phyloP scores from a whole-genome alignment of 352 stramenopile species.

The Aphanomyces euteiches region DNA sequence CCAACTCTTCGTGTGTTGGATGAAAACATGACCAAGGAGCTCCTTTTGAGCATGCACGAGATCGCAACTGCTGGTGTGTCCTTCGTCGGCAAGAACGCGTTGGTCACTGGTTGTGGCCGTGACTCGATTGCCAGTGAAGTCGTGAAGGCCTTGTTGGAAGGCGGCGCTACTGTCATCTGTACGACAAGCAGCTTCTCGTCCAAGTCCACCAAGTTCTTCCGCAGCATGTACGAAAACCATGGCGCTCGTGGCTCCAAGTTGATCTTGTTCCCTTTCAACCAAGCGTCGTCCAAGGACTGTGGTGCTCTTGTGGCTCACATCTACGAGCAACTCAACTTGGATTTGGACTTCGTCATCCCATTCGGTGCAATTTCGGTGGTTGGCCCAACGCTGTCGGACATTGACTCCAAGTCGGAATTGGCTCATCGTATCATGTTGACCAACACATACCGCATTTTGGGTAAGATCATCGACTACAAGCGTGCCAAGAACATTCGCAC shows the following conservation, averaged over 20 bases:
- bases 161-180: constrained; percentile 79
- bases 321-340: constrained; percentile 75
- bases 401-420: constrained; percentile 73
- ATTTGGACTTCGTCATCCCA: constrained; percentile 84
- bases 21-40: constrained; percentile 68
- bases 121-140: constrained; percentile 84
- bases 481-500: constrained; percentile 62
- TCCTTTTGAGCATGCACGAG: constrained; percentile 79
- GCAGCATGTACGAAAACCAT: constrained; percentile 80
- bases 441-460: constrained; percentile 78
- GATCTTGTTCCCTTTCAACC: constrained; percentile 82
- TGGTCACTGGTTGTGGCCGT: constrained; percentile 80
- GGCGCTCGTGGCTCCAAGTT: constrained; percentile 73
- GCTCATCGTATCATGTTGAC: constrained; percentile 87
- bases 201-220: constrained; percentile 58
- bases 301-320: constrained; percentile 67
- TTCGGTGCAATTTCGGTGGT: constrained; percentile 81
- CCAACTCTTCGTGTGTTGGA: constrained; percentile 79
- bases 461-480: constrained; percentile 73
- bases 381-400: constrained; percentile 70
- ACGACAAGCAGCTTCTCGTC: constrained; percentile 76
- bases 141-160: constrained; percentile 79
- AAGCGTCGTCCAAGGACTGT: constrained; percentile 77
- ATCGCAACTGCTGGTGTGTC: constrained; percentile 79
- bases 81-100: constrained; percentile 78